Conservation (phyloP, 768 basidiomycete species). For the Naganishia friedmannii region DNA sequence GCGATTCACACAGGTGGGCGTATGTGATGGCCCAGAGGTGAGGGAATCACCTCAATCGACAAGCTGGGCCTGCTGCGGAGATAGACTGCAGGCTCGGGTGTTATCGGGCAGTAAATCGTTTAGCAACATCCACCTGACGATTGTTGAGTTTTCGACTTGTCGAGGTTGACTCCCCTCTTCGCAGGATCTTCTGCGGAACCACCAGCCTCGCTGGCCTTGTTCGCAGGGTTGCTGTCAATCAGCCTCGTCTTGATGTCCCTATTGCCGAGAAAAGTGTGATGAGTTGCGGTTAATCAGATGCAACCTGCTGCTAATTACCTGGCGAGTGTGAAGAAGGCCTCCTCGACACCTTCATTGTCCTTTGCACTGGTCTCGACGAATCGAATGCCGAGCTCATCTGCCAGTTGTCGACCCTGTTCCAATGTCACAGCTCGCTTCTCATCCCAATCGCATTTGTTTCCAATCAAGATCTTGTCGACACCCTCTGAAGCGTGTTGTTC, state of each 20-base stretch:
- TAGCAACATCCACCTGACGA: slow-evolving; percentile 38
- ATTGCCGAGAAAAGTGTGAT: background rate
- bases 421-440: slow-evolving; percentile 90
- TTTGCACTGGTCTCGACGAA: slow-evolving; percentile 99
- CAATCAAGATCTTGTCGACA: slow-evolving; percentile 98
- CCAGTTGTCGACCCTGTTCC: slow-evolving; percentile 87
- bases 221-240: slow-evolving; percentile 69
- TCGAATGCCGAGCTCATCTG: slow-evolving; percentile 86
- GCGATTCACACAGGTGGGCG: background rate
- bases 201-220: slow-evolving; percentile 34
- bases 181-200: slow-evolving; percentile 41
- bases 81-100: background rate
- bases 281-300: background rate
- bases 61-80: background rate
- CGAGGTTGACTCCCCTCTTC: slow-evolving; percentile 42
- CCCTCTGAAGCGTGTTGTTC: slow-evolving; percentile 98
- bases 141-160: slow-evolving; percentile 34
- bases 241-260: slow-evolving; percentile 94
- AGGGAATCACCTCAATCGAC: too few species aligned
- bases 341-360: slow-evolving; percentile 94
- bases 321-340: slow-evolving; percentile 95
- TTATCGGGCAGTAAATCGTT: background rate
- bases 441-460: slow-evolving; percentile 98
- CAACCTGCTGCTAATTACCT: slow-evolving; percentile 60
- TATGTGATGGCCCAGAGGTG: too few species aligned